Evolutionary conservation across 2,329 filamentous ascomycete species (phyloP), one percentile per base, ranked within the genome.

Genomic region (Phoma herbarum): DNA sequence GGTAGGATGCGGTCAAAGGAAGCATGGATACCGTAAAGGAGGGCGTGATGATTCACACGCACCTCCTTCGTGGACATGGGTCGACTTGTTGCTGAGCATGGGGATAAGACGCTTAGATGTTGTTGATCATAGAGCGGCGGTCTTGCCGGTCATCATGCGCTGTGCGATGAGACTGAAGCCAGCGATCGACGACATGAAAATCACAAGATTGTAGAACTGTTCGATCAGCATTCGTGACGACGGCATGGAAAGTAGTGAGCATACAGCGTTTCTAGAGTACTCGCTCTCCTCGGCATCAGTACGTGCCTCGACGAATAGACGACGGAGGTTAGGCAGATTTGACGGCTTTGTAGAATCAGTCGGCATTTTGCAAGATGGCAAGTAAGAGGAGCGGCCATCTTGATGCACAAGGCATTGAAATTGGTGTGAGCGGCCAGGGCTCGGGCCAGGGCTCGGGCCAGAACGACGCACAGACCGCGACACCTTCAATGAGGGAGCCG

Each of bases 171-270:
- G 81, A 75, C 94, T 96, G 81, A 98, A 97, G 60, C 97, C 88
- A 8, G 94, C 93, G 23, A 99, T 91, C 0, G 95, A 97, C 23
- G 93, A 95, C 84, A 99, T 94, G 81, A 98, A 99, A 2, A 98
- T 83, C 1, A 97, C 93, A 0, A 96, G 87, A 72, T 99, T 98
- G 80, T 99, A 99, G 77, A 99, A 99, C 95, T 97, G 70, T 35
- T 10, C 18, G 18, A 25, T 62, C 29, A 51, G 43, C 41, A 41
- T 47, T 11, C 45, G 50, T 23, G 20, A 56, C 6, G 25, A 46
- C 16, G 16, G 25, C n/a, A 33, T 12, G 10, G 11, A 33, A 5
- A 2, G 6, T 26, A 37, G 2, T 26, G 50, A 57, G 55, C 90
- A 73, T 81, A 97, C 95, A 51, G 95, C 95, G 78, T 89, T 96